Percentiles rank a stretch among this genome's conserved stretches.
Evolutionary conservation across 352 stramenopile species (phyloP).

Genomic region (Globisporangium megalacanthum): DNA sequence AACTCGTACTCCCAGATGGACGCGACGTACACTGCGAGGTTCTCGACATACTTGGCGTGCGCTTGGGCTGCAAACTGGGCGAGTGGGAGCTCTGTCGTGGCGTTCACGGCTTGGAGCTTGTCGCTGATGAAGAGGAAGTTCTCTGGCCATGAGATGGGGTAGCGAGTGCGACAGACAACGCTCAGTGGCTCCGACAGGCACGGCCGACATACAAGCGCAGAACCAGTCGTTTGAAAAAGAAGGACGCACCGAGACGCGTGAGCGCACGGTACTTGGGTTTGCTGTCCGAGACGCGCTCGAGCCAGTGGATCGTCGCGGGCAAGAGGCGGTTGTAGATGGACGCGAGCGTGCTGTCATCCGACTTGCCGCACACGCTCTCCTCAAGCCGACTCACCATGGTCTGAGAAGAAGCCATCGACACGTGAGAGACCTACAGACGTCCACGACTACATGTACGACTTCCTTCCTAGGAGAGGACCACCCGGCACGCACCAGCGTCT

Average conservation of each 20-base stretch:
- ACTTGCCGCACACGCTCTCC: slow-evolving; percentile 53
- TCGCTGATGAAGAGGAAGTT: slow-evolving; percentile 70
- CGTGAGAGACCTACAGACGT: neutral
- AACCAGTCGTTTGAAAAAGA: neutral
- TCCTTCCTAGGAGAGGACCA: neutral
- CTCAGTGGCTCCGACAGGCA: neutral
- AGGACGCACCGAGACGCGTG: slow-evolving; percentile 41
- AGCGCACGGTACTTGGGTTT: slow-evolving; percentile 67
- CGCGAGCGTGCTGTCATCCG: slow-evolving; percentile 44
- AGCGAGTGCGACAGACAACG: neutral
- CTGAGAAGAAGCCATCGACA: slow-evolving; percentile 12
- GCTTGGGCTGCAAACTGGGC: slow-evolving; percentile 45
- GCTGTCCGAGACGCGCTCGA: slow-evolving; percentile 57
- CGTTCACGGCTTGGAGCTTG: slow-evolving; percentile 39
- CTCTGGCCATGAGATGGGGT: slow-evolving; percentile 19
- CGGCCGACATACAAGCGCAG: neutral
- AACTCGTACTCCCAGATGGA: slow-evolving; percentile 73
- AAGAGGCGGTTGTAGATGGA: slow-evolving; percentile 68
- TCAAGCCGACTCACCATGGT: slow-evolving; percentile 55
- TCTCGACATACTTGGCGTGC: slow-evolving; percentile 33
- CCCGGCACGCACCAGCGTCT: slow-evolving; percentile 36
- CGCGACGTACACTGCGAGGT: slow-evolving; percentile 38
- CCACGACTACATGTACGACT: neutral
- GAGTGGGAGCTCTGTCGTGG: slow-evolving; percentile 35
- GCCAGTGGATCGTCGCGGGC: slow-evolving; percentile 55